Percentiles rank a stretch among this genome's conserved stretches.
phyloP scores from a whole-genome alignment of 1,284 basidiomycete species.

The Cerioporus squamosus region DNA sequence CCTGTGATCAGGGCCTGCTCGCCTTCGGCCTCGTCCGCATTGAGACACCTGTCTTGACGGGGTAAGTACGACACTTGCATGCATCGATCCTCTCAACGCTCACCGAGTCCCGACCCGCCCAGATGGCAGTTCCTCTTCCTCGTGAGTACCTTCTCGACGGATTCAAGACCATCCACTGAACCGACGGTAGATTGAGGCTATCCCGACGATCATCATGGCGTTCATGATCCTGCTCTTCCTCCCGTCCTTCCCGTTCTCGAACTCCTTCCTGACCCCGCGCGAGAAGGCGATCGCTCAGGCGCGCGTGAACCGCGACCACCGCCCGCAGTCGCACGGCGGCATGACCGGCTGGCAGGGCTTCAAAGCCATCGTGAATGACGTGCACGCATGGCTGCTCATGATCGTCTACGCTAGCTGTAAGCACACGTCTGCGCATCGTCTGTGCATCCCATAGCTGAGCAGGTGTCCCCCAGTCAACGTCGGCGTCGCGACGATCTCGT shows the following conservation, averaged over 20 bases:
- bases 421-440: too few species aligned
- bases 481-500: conserved; percentile 57
- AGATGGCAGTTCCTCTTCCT: conserved; percentile 66
- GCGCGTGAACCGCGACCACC: conserved; percentile 56
- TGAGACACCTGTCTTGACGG: conserved; percentile 36
- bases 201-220: conserved; percentile 56
- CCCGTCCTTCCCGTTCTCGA: conserved; percentile 45
- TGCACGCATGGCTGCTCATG: conserved; percentile 56
- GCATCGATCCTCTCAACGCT: conserved; percentile 22
- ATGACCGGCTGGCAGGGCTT: conserved; percentile 59
- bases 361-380: conserved; percentile 50
- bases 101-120: neutral
- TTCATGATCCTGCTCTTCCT: conserved; percentile 49
- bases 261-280: conserved; percentile 43
- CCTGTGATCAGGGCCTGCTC: conserved; percentile 45
- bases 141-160: conserved; percentile 32
- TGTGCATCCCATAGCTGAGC: neutral
- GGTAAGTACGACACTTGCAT: conserved; percentile 34
- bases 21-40: conserved; percentile 57
- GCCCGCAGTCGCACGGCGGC: conserved; percentile 58
- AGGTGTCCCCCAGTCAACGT: conserved; percentile 47
- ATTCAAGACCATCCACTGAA: neutral
- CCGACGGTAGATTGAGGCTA: conserved; percentile 49
- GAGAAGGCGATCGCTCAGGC: conserved; percentile 60
- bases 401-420: conserved; percentile 28